phyloP scores from a whole-genome alignment of 2,329 filamentous ascomycete genomes.

The Alternaria panax region DNA sequence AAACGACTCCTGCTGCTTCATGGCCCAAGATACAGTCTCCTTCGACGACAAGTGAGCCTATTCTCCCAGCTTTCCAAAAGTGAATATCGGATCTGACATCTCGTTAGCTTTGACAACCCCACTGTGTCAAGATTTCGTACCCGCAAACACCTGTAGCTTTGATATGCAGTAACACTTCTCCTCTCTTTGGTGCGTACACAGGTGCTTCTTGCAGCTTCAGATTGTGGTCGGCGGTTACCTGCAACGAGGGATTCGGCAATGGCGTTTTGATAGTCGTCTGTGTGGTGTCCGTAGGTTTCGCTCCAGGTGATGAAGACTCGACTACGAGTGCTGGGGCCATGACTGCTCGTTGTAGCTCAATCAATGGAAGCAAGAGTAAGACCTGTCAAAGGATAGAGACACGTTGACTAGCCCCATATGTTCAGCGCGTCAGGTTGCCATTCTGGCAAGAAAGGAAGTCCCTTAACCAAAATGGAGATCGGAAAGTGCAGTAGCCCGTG shows the following conservation, averaged over 20 bases:
- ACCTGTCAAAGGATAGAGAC: background rate
- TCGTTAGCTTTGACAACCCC: background rate
- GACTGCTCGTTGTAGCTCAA: conserved; percentile 8
- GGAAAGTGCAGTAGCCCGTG: background rate
- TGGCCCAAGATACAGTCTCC: conserved; percentile 72
- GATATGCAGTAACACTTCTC: conserved; percentile 67
- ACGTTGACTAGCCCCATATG: background rate
- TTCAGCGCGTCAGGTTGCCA: conserved; percentile 2
- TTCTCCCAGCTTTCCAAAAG: conserved; percentile 71
- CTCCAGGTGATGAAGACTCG: conserved; percentile 7
- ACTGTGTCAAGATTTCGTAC: conserved; percentile 42
- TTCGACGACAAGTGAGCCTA: conserved; percentile 68
- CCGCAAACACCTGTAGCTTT: conserved; percentile 71
- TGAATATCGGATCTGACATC: conserved; percentile 67
- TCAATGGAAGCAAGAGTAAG: background rate
- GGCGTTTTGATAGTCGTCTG: conserved; percentile 30
- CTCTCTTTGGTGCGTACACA: conserved; percentile 60
- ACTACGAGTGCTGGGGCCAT: conserved; percentile 1
- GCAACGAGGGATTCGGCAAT: conserved; percentile 61
- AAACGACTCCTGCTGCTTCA: conserved; percentile 68
- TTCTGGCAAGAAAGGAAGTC: background rate
- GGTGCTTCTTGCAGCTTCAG: conserved; percentile 66
- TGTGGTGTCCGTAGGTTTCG: conserved; percentile 17
- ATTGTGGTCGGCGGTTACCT: conserved; percentile 67
- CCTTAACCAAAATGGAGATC: background rate